Evolutionary conservation across 2,329 filamentous ascomycete genomes (phyloP).

Genomic region (Phialocephala subalpina): DNA sequence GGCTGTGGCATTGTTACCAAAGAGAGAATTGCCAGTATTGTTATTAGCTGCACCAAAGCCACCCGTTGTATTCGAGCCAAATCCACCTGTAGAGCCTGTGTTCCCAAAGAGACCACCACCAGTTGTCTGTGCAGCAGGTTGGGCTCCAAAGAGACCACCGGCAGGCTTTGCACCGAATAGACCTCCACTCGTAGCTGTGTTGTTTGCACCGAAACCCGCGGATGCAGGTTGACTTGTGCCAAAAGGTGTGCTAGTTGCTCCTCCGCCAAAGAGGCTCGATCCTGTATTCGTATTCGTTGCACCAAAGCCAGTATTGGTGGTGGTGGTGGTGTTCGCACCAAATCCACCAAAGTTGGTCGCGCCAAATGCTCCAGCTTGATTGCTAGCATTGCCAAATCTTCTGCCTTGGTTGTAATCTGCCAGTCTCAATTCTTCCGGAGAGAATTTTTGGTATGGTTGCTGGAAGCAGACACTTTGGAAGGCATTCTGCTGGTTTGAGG

Average conservation of each 20-base stretch:
- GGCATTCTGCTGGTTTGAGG: conserved; percentile 62
- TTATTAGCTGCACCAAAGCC: conserved; percentile 43
- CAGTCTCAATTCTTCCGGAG: conserved; percentile 82
- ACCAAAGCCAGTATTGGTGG: conserved; percentile 38
- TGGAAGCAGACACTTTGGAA: conserved; percentile 85
- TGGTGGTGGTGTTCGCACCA: conserved; percentile 37
- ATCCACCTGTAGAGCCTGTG: conserved; percentile 46
- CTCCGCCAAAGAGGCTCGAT: conserved; percentile 49
- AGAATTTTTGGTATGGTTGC: conserved; percentile 86
- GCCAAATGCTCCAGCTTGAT: conserved; percentile 82
- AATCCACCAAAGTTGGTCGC: conserved; percentile 49
- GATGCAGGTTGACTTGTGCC: conserved; percentile 52
- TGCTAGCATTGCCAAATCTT: conserved; percentile 82
- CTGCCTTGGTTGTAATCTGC: conserved; percentile 91
- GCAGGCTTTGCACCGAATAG: conserved; percentile 52
- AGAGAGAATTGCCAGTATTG: conserved; percentile 38
- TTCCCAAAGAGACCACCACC: conserved; percentile 38
- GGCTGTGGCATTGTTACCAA: conserved; percentile 48
- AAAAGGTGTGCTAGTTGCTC: conserved; percentile 50
- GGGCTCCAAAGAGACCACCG: conserved; percentile 51
- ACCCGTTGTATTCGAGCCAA: conserved; percentile 46
- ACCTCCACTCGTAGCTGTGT: conserved; percentile 42
- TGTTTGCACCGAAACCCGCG: conserved; percentile 57
- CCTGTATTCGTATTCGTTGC: conserved; percentile 38
- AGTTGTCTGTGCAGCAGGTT: conserved; percentile 37